Base-by-base conservation (phyloP, 345 rosid genomes). In the Eucalyptus coolabah region DNA sequence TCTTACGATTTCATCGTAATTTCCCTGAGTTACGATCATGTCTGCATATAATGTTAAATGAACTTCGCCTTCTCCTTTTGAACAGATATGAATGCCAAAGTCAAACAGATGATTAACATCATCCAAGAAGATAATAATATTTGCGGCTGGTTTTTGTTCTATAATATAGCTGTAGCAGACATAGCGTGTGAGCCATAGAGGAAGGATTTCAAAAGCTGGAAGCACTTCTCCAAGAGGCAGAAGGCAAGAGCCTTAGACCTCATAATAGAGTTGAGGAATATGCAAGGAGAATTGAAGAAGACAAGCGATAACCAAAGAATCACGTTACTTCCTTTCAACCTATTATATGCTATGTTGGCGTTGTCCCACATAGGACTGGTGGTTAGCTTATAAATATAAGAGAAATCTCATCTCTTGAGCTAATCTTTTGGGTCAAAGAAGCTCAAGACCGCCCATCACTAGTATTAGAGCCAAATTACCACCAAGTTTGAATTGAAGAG, bases 81-180 rank as follows among this genome's bases (percentile, higher is more conserved):
- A 87, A 87, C 95, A 97, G 99, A 94, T 93, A 98, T 96, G 98
- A 99, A 95, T 92, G 91, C 92, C 88, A 97, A 96, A 89, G 97
- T 97, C 80, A 96, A 94, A 77, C 96, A 96, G 90, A 98, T 97
- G 99, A 97, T 98, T 92, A 98, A 95, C 93, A 96, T 97, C 91
- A 93, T 96, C 60, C 96, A 97, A 94, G 98, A 96, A 93, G 99
- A 96, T 92, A 99, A 13, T 77, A 49, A 89, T 51, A 83, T 53
- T 14, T 59, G 9, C 88, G 63, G 40, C n/a, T 87, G 42, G 72
- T 2, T 67, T 49, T 49, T 50, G 42, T 72, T 87, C 69, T 86
- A 86, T 63, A 13, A 95, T 96, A 86, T 91, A 77, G 87, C 88
- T 86, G 97, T 93, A 92, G 94, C 93, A 37, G 94, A 94, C 92